Evolutionary conservation across 176 grass and related monocot genomes (phyloP).

Genomic region (Ampelocalamus luodianensis): DNA sequence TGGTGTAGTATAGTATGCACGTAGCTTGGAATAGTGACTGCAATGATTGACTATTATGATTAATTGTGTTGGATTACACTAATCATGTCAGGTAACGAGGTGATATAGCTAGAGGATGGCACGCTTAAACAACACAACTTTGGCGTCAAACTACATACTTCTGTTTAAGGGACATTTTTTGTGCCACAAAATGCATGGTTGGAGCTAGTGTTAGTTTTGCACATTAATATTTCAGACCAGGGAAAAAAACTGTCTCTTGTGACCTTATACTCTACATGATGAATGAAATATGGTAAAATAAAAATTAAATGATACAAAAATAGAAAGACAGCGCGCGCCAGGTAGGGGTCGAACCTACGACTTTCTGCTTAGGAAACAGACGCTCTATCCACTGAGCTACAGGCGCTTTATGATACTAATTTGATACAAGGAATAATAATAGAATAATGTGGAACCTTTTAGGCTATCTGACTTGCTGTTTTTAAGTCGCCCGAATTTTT

Average conservation of each 20-base stretch:
- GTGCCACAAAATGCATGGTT: neutral
- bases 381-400: slow-evolving; percentile 70
- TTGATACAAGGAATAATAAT: neutral
- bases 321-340: neutral
- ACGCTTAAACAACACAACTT: neutral
- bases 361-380: no score
- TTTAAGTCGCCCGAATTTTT: no score
- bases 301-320: neutral
- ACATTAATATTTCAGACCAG: neutral
- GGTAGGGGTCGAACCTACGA: no score
- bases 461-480: no score
- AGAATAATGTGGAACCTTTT: neutral
- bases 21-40: slow-evolving; percentile 6
- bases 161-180: neutral
- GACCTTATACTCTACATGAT: no score
- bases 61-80: slow-evolving; percentile 22
- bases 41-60: slow-evolving; percentile 32
- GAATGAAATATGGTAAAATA: neutral
- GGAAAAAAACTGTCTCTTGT: no score
- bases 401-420: slow-evolving; percentile 29
- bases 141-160: neutral
- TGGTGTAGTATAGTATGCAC: neutral
- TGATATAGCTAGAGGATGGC: slow-evolving; percentile 25
- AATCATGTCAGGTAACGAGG: slow-evolving; percentile 49
- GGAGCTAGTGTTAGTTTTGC: neutral